A percentile compares a stretch with the other conserved stretches of the same genome.
phyloP scores from a whole-genome alignment of 768 basidiomycete species.

The Amanita pallidorosea region DNA sequence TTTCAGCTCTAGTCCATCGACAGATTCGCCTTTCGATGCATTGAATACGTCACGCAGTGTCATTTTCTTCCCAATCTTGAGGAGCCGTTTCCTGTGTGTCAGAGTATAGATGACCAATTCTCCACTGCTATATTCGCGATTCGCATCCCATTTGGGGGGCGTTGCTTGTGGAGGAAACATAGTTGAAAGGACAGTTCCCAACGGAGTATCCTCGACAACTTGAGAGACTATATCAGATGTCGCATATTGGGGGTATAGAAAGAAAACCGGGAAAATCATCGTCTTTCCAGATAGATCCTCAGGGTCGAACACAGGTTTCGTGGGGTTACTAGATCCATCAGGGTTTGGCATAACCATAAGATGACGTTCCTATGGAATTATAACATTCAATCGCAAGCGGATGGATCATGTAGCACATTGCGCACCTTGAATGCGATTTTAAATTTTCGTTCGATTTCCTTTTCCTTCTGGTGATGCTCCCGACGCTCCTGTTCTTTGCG shows the following conservation, averaged over 20 bases:
- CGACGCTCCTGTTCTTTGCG: conserved; percentile 37
- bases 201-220: conserved; percentile 79
- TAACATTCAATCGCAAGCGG: conserved; percentile 1
- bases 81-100: conserved; percentile 60
- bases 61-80: conserved; percentile 91
- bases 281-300: conserved; percentile 49
- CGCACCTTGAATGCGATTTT: conserved; percentile 56
- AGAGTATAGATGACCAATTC: conserved; percentile 76
- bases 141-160: conserved; percentile 68
- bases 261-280: conserved; percentile 79
- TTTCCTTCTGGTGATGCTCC: conserved; percentile 37
- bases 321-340: conserved; percentile 43
- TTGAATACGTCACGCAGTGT: conserved; percentile 67
- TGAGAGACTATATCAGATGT: conserved; percentile 83
- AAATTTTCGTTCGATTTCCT: conserved; percentile 43
- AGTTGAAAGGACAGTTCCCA: conserved; percentile 59
- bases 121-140: conserved; percentile 50
- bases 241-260: conserved; percentile 85
- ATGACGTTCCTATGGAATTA: conserved; percentile 54
- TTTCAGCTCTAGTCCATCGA: conserved; percentile 77
- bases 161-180: conserved; percentile 76
- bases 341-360: conserved; percentile 46
- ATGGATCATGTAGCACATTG: not conserved
- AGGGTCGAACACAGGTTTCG: conserved; percentile 53
- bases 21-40: conserved; percentile 44